Evolutionary conservation across 805 yeast genomes (phyloP), one percentile per base, ranked within the genome.

Genomic region (Metschnikowia proteae): DNA sequence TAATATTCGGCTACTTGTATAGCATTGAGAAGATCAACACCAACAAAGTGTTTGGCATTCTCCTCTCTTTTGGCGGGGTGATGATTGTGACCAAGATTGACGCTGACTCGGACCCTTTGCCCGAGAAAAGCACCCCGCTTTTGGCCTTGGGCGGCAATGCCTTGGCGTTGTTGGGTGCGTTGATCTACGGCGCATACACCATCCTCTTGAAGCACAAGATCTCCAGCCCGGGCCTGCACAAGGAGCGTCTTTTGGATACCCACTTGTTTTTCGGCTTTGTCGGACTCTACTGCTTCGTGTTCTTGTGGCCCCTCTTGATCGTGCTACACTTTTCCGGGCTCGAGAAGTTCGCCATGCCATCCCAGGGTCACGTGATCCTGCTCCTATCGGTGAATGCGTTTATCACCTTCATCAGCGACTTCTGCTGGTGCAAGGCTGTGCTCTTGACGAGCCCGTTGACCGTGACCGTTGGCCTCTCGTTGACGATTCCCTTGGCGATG

Each of bases 341-440:
- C 48, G 99, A 94, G 65, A 67, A 64, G 6, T 84, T 94, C 52
- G 90, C 81, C 58, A 59, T 85, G 38, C 98, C 98, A 1, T 71
- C 75, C 0, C 66, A 78, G 1, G 53, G 68, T 0, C 71, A 73
- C 34, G 80, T 85, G 3, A 70, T 82, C 60, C 49, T 66, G 0
- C 71, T 90, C 3, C 68, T 92, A 5, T 44, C 77, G 0, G 52
- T 81, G 41, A 94, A 94, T 64, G 86, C 91, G 50, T 60, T 80
- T 32, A 82, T 89, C 37, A 89, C 97, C 0, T 84, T 94, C 56
- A 67, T 91, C 11, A 85, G 96, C 35, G 99, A 94, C 64, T 90
- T 85, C 58, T 83, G 95, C 60, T 94, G 99, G 99, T 96, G 96
- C 31, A 82, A 88, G 54, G 96, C 98, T 0, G 94, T 91, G 81